Percentiles rank a stretch among this genome's conserved stretches.
Conservation (phyloP, 2,329 filamentous ascomycete genomes). For the Westerdykella aurantiaca region DNA sequence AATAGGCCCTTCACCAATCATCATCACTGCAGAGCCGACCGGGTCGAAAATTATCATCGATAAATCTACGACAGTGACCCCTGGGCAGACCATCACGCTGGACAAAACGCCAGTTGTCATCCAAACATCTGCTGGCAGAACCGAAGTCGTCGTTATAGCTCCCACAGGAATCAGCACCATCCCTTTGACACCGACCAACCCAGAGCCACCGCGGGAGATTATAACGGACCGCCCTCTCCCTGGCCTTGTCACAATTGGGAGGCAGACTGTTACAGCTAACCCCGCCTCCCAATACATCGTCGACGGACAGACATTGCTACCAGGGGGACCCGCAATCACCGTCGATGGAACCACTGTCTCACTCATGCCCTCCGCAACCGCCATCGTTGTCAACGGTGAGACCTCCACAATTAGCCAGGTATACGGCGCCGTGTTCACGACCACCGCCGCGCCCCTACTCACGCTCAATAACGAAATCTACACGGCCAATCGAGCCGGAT, state of each 20-base stretch:
- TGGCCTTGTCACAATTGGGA: conserved; percentile 18
- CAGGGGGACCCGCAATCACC: conserved; percentile 32
- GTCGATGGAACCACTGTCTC: conserved; percentile 30
- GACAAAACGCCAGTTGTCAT: conserved; percentile 22
- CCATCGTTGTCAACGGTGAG: conserved; percentile 32
- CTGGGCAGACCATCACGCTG: conserved; percentile 16
- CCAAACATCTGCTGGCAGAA: conserved; percentile 16
- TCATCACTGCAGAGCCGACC: conserved; percentile 12
- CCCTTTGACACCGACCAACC: conserved; percentile 2
- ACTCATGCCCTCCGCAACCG: conserved; percentile 32
- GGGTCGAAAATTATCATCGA: conserved; percentile 7
- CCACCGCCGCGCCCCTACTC: conserved; percentile 25
- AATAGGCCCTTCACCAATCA: conserved; percentile 12
- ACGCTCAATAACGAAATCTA: conserved; percentile 33
- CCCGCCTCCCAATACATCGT: conserved; percentile 23
- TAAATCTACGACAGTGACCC: conserved; percentile 5
- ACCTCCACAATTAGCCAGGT: conserved; percentile 16
- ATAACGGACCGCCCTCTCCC: conserved; percentile 17
- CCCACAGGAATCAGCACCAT: conserved; percentile 5
- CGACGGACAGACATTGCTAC: conserved; percentile 32
- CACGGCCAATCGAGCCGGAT: conserved; percentile 41
- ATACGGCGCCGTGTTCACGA: conserved; percentile 17
- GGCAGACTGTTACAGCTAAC: conserved; percentile 19
- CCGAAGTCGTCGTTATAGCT: conserved; percentile 20
- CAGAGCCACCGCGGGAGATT: conserved; percentile 1